Base-by-base conservation (phyloP, 2,329 filamentous ascomycete species). In the Aureobasidium sp. region DNA sequence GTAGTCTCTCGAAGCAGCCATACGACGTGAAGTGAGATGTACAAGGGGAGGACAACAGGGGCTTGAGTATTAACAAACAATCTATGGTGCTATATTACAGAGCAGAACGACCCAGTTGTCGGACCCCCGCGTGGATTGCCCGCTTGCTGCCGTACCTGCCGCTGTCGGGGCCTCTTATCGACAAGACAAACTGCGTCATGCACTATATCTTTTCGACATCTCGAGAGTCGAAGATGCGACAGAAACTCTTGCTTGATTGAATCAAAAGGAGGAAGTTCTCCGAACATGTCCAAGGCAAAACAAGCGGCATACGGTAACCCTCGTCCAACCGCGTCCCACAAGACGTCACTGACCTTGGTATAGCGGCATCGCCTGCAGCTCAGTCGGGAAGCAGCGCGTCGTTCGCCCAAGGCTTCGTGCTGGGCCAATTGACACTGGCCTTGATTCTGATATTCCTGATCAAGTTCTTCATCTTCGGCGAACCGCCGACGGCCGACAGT, bases 401-500 rank as follows among this genome's bases (percentile, higher is more conserved):
- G 37, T 97, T 97, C 74, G 95, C 90, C 0, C 90, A 96, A 72
- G 94, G 94, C 29, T 87, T 99, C 67, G 84, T 99, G 51, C 81
- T 97, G 33, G 94, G 94, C 53, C 94, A 99, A 74, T 81, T 99
- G 55, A 95, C 91, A 1, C 89, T 99, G 47, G 89, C 96, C 15
- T 78, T 97, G 25, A 81, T 99, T 40, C 84, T 99, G 63, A 92
- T 91, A 65, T 90, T 88, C 66, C 97, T 99, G 76, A 97, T 99
- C 75, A 96, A 96, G 73, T 99, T 96, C 83, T 99, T 99, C 82
- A 97, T 99, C 70, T 97, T 99, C 71, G 94, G 94, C 67, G 94
- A 97, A 71, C 85, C 90, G 5, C 90, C 91, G 0, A 90, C 89
- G 1, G 81, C 90, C 63, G 91, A 95, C 64, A 85, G 87, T 59